Conservation (phyloP, 2,329 filamentous ascomycete species). For the Xylariaceae sp. region DNA sequence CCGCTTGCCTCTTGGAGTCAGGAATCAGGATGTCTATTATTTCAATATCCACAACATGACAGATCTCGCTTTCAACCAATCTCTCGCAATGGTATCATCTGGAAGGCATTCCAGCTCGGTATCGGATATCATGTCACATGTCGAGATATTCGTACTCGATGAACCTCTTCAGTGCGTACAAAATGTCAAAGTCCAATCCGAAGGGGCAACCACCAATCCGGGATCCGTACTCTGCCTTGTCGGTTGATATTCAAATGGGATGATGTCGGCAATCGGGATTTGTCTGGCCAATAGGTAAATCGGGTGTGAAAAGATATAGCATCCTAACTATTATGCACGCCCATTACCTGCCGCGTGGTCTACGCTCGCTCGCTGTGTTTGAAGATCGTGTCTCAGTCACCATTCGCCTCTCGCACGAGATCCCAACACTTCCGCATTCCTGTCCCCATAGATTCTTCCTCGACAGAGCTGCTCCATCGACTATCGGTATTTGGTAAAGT, state of each 20-base stretch:
- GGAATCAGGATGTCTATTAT: conserved; percentile 29
- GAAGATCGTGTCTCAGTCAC: conserved; percentile 7
- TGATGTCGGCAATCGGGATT: background rate
- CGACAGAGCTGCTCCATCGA: conserved; percentile 41
- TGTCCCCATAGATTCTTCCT: conserved; percentile 53
- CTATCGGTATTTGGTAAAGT: conserved; percentile 8
- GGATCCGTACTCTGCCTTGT: conserved; percentile 32
- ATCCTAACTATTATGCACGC: background rate
- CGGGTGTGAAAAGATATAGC: background rate
- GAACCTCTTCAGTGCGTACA: conserved; percentile 34
- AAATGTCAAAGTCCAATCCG: conserved; percentile 27
- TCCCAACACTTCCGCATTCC: conserved; percentile 57
- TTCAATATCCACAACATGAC: conserved; percentile 35
- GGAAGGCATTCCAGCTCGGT: conserved; percentile 27
- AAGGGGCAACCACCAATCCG: conserved; percentile 28
- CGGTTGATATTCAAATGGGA: conserved; percentile 18
- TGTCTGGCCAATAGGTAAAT: background rate
- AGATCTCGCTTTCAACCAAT: conserved; percentile 30
- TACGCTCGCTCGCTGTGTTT: background rate
- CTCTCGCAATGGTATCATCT: conserved; percentile 29
- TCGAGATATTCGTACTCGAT: conserved; percentile 31
- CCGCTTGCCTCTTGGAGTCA: conserved; percentile 28
- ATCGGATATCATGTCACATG: conserved; percentile 22
- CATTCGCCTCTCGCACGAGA: conserved; percentile 34
- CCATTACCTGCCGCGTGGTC: background rate